Evolutionary conservation across 768 basidiomycete genomes (phyloP), one percentile per base, ranked within the genome.

Genomic region (Xerocomellus intermedius): DNA sequence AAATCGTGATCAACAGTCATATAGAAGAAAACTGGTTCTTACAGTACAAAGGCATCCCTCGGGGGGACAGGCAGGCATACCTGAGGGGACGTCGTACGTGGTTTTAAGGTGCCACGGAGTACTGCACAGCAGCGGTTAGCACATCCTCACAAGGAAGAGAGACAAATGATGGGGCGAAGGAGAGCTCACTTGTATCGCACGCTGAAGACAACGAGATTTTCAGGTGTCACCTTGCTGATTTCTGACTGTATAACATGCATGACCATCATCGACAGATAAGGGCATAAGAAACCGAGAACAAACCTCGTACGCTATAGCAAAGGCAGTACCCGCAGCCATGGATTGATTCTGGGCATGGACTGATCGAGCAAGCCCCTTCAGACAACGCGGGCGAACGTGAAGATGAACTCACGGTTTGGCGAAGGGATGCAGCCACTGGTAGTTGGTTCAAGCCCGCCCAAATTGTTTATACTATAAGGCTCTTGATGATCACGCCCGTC

Each of bases 31-130:
- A 13, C 6, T 8, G 9, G 42, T 10, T 21, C 63, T 50, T 51
- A 64, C 63, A 5, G 4, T 0, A 4, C 48, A 42, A 4, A 24
- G 10, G 8, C 63, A 64, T 12, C 50, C 55, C 0, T 0, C 26
- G 0, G 12, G 4, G 12, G 54, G 58, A 46, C 63, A 64, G 4
- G 16, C 0, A 12, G 59, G 55, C 50, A 64, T 2, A 1, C 42
- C 44, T 7, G 14, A 1, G 14, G 63, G 63, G 21, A 65, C n/a
- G 0, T 42, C 4, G 19, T 58, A 65, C 3, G 8, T 16, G 19
- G 63, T 14, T 36, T 19, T n/a, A n/a, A n/a, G n/a, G n/a, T n/a
- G n/a, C n/a, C 21, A 64, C 13, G 63, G 63, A 4, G 60, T 49
- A 1, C 63, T 64, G 28, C 14, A 44, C n/a, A 12, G 9, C 9